phyloP scores from a whole-genome alignment of 1,284 basidiomycete species.

The Trichosporon sp. region DNA sequence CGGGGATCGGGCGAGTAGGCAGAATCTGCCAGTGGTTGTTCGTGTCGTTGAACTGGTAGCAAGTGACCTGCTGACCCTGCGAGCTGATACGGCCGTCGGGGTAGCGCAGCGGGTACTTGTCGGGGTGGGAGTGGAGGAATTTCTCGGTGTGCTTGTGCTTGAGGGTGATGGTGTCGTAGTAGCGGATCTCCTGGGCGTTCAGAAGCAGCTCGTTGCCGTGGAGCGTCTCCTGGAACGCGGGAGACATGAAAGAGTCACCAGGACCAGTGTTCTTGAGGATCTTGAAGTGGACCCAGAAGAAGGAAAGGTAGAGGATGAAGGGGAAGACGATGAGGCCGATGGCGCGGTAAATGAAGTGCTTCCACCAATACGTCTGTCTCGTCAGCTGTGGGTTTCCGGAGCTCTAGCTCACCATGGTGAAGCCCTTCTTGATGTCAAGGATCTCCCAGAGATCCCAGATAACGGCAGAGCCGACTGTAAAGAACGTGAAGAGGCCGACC shows the following conservation, averaged over 20 bases:
- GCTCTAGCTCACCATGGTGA: conserved; percentile 64
- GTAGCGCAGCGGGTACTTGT: conserved; percentile 87
- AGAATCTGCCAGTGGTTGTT: conserved; percentile 97
- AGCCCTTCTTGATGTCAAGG: conserved; percentile 70
- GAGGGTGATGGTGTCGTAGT: conserved; percentile 81
- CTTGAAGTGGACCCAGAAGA: conserved; percentile 95
- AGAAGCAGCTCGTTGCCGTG: conserved; percentile 84
- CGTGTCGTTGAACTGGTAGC: conserved; percentile 63
- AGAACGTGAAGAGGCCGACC: conserved; percentile 89
- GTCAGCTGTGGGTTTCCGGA: neutral
- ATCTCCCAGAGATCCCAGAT: conserved; percentile 91
- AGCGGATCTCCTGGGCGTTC: conserved; percentile 87
- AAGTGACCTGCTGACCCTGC: conserved; percentile 98
- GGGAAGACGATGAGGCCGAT: conserved; percentile 84
- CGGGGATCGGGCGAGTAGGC: conserved; percentile 84
- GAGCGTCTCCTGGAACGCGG: conserved; percentile 95
- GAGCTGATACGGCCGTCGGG: conserved; percentile 93
- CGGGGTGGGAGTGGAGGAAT: conserved; percentile 86
- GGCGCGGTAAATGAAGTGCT: conserved; percentile 81
- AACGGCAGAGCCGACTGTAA: conserved; percentile 84
- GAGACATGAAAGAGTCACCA: conserved; percentile 95
- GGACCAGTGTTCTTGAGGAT: conserved; percentile 85
- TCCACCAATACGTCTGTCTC: conserved; percentile 74
- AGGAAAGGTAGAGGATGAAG: conserved; percentile 82
- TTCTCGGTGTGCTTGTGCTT: conserved; percentile 89